Evolutionary conservation across 1,139 yeast species (phyloP), one percentile per base, ranked within the genome.

Genomic region (Schizosaccharomyces versatilis): DNA sequence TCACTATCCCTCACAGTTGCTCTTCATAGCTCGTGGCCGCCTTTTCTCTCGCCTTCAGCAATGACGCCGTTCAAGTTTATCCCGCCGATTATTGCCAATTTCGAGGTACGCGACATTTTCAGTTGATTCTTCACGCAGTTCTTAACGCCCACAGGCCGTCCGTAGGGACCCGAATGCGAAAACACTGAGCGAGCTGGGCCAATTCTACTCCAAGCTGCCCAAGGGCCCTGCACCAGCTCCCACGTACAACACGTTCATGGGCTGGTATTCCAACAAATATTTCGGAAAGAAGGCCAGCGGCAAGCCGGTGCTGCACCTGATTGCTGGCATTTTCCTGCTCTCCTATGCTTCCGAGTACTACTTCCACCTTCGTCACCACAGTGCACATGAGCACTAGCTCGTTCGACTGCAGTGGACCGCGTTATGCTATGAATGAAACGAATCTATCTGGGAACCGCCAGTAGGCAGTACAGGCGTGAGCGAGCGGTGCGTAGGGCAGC

Each of bases 221-320:
- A 88, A 86, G 70, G 98, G 98, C 54, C 74, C 84, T 60, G 93
- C 94, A 59, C 80, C 88, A 5, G 47, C 47, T 36, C 40, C n/a
- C 9, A 38, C 49, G n/a, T 36, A 41, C 12, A 32, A 19, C 17
- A 9, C 49, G 7, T 32, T 44, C n/a, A 17, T 78, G 62, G 84
- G 81, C 60, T 70, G 66, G 61, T 81, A 81, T 75, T 76, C 75
- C 70, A 79, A 79, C 65, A 80, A 80, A 67, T 80, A 73, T 74
- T 76, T 79, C 62, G 79, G 78, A 59, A 77, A 77, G 63, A 78
- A 79, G 66, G 84, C 81, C 64, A 76, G 81, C 52, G 84, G 84
- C 64, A 73, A 74, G 69, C 86, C 86, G 71, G 72, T 81, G 66
- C 58, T 62, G 24, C 53, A 61, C 40, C 36, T 48, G 52, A 42